Conservation (phyloP, 2,329 filamentous ascomycete species). For the Ophiocordyceps camponoti-saundersi region DNA sequence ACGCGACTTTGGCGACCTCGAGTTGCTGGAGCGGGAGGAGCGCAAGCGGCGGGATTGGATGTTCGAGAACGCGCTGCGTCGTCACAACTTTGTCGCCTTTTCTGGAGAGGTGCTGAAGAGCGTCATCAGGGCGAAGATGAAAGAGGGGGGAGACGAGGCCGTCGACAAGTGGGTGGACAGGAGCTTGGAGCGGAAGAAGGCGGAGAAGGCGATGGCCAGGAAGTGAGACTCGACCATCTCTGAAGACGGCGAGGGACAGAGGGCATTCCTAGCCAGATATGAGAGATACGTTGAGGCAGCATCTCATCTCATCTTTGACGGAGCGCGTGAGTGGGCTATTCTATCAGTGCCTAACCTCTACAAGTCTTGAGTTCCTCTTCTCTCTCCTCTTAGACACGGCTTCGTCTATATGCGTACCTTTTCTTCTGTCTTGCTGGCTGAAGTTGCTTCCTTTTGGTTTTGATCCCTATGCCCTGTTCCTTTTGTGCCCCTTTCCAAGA, state of each 20-base stretch:
- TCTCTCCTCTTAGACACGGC: too few relatives aligned
- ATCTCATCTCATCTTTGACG: too few relatives aligned
- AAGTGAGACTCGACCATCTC: background rate
- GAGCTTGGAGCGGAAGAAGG: slow-evolving; percentile 37
- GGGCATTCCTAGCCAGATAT: too few relatives aligned
- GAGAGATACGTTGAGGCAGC: too few relatives aligned
- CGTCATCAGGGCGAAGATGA: slow-evolving; percentile 60
- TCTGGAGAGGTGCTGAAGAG: slow-evolving; percentile 79
- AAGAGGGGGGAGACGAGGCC: slow-evolving; percentile 41
- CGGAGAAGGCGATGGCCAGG: slow-evolving; percentile 13
- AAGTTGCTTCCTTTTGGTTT: too few relatives aligned
- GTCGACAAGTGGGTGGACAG: slow-evolving; percentile 62
- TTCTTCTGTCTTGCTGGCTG: too few relatives aligned
- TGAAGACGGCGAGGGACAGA: too few relatives aligned
- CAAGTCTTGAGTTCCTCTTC: too few relatives aligned
- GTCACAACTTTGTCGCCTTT: slow-evolving; percentile 95
- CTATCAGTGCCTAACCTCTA: too few relatives aligned
- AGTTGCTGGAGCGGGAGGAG: slow-evolving; percentile 64
- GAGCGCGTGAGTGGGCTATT: too few relatives aligned
- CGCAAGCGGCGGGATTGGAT: slow-evolving; percentile 73
- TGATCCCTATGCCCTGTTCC: background rate
- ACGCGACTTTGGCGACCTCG: slow-evolving; percentile 64
- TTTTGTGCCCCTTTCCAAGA: background rate
- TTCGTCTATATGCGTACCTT: too few relatives aligned
- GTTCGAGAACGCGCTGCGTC: slow-evolving; percentile 83